These are phyloP conservation scores for Hepatocystis sp. DNA, from an alignment of 169 alveolate genomes.

Conservation along the genomic window DNA sequence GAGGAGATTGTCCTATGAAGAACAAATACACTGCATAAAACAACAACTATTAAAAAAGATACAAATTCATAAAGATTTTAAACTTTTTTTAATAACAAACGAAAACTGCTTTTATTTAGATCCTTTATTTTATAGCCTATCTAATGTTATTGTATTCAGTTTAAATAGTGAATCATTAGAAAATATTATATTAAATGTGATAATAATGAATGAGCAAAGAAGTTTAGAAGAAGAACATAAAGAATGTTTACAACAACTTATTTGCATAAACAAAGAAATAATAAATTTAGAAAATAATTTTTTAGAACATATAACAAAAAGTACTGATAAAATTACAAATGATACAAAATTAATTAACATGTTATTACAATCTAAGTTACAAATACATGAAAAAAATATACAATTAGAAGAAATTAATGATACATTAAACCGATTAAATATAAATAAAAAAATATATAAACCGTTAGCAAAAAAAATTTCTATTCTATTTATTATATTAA, in stretches of 20 bases:
- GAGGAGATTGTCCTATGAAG: slow-evolving; percentile 19
- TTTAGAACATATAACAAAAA: slow-evolving; percentile 62
- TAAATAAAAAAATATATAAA: slow-evolving; percentile 39
- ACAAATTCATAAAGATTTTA: slow-evolving; percentile 42
- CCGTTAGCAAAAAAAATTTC: slow-evolving; percentile 72
- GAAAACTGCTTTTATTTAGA: slow-evolving; percentile 58
- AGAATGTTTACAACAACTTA: slow-evolving; percentile 46
- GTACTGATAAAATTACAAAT: slow-evolving; percentile 65
- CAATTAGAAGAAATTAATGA: slow-evolving; percentile 68
- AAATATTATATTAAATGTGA: slow-evolving; percentile 50
- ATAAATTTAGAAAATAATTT: slow-evolving; percentile 51
- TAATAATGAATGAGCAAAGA: slow-evolving; percentile 56
- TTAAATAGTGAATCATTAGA: slow-evolving; percentile 56
- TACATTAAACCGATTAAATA: slow-evolving; percentile 44
- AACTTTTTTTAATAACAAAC: slow-evolving; percentile 52
- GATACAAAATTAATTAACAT: slow-evolving; percentile 68
- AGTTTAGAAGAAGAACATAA: slow-evolving; percentile 52
- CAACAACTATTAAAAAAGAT: slow-evolving; percentile 21
- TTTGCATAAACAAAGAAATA: slow-evolving; percentile 61
- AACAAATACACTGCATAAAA: slow-evolving; percentile 30
- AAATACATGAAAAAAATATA: slow-evolving; percentile 65
- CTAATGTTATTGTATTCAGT: slow-evolving; percentile 42
- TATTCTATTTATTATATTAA: slow-evolving; percentile 49
- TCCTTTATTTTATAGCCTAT: slow-evolving; percentile 25
- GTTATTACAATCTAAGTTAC: slow-evolving; percentile 52